Evolutionary conservation across 805 yeast species (phyloP), one percentile per base, ranked within the genome.

Genomic region (Zygosaccharomyces bailii): DNA sequence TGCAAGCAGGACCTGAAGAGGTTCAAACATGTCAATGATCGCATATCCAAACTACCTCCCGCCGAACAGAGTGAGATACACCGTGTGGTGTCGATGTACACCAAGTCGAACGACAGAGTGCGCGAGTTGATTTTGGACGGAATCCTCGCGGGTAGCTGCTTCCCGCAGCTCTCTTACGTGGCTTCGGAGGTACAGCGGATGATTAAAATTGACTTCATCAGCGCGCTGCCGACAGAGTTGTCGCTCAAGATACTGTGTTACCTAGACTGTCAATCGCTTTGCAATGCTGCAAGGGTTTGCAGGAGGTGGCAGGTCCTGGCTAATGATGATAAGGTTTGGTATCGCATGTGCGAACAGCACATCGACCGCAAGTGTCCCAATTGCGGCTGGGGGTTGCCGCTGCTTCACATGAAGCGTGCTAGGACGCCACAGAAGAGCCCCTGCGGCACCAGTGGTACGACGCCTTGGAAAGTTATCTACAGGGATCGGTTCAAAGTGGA

Each of bases 301-400:
- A 78, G 80, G 42, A 79, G 77, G 42, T 93, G 99, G 99, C 82
- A 86, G 61, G 70, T 71, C 45, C 70, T 93, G 46, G 98, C 99
- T 1, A 96, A 93, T 65, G 97, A 91, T 61, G 98, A 93, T 60
- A 70, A 95, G 39, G 97, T 93, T 2, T 93, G 99, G 99, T 93
- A 91, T 62, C 90, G 91, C 54, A 84, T 93, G 89, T 93, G 99
- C 61, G 96, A 89, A 62, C 99, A 93, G 67, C 99, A 93, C 65
- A 93, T 93, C 44, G 99, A 93, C 67, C 76, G 95, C 48, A 93
- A 93, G 65, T 93, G 99, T 69, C 96, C 96, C 31, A 87, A 87
- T 60, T 93, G 99, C 69, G 99, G 99, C 11, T 93, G 99, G 99
- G 99, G 99, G 4, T 73, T 93, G 52, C 99, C 99, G 2, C 69